Evolutionary conservation across 1,284 basidiomycete species (phyloP), one percentile per base, ranked within the genome.

Genomic region (Cutaneotrichosporon cavernicola): DNA sequence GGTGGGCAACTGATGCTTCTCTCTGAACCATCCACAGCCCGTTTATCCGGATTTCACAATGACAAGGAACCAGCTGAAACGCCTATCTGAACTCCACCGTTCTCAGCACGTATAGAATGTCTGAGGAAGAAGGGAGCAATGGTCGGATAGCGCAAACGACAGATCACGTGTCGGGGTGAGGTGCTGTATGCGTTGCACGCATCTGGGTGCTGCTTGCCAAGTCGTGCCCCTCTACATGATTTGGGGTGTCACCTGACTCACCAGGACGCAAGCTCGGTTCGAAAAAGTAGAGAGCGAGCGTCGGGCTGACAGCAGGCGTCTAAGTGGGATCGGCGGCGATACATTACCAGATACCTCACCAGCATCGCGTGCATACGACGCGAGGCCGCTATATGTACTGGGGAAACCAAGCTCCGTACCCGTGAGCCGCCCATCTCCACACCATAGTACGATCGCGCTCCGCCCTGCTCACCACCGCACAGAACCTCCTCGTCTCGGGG

Each of bases 391-490:
- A 60, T 5, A 63, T 65, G 57, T 70, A 66, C 56, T 68, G 69
- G 69, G 30, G 32, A 26, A 51, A 66, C n/a, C 59, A 63, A 9
- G 66, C 68, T 31, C 36, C 57, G 65, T 13, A 18, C 36, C 13
- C 65, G 68, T 14, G 69, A 70, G 36, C 62, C 60, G 4, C 11
- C 40, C 6, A 70, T 70, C 49, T 63, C 68, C 59, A 68, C 65
- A 6, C n/a, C 64, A 4, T 64, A 55, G 32, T 68, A 7, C 67
- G 69, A 0, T 32, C 65, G 0, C 59, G 50, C 16, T 70, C 69
- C 5, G 63, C 62, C 16, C 21, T 50, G 2, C 64, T 70, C 31
- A 47, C 63, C 9, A 62, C 65, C 0, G 67, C 67, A 0, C 69
- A 70, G 57, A 62, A 58, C 43, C 50, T 70, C 2, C 69, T 67